Base-by-base conservation (phyloP, 2,329 filamentous ascomycete genomes). In the Malbranchea zuffiana region DNA sequence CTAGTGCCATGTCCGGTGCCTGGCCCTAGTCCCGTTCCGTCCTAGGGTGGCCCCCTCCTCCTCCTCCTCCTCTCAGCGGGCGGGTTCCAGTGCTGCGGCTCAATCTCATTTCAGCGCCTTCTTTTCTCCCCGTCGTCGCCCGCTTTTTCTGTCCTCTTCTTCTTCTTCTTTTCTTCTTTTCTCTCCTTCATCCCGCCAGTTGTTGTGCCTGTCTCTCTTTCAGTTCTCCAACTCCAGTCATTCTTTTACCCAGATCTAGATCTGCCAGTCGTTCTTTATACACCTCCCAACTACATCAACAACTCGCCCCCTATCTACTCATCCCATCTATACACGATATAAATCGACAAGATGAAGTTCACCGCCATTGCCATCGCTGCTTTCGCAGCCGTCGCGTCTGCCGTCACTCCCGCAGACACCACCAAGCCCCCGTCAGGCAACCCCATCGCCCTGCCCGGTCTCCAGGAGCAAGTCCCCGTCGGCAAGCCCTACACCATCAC, bases 401-500 rank as follows among this genome's bases (percentile, higher is more conserved):
- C 60, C 43, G 49, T 54, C 53, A 57, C 53, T 35, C 15, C 47
- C 23, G 58, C 60, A 43, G 50, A 63, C 49, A 56, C 57, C 56
- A 39, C 27, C 37, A 40, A 56, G 42, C 3, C 28, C 13, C 61
- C 61, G 23, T 35, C 39, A 35, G 74, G 72, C 51, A 78, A 78
- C 56, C 59, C 74, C 35, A 71, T 78, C 59, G 48, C 47, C 44
- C 55, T 53, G 15, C 75, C 72, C 20, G 61, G 65, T 39, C 54
- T 72, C 46, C 60, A 65, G 51, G 60, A 69, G 53, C 53, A 67
- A 37, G 71, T 78, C 37, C 66, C 68, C n/a, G 72, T 58, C 42
- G 72, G 72, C 55, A 51, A 66, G 54, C 50, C 62, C 39, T 78
- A 64, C 66, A 65, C 60, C 50, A 73, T 78, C 65, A 72, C 63